Evolutionary conservation across 306 rosid species (phyloP).

Genomic region (Casuarina cunninghamiana): DNA sequence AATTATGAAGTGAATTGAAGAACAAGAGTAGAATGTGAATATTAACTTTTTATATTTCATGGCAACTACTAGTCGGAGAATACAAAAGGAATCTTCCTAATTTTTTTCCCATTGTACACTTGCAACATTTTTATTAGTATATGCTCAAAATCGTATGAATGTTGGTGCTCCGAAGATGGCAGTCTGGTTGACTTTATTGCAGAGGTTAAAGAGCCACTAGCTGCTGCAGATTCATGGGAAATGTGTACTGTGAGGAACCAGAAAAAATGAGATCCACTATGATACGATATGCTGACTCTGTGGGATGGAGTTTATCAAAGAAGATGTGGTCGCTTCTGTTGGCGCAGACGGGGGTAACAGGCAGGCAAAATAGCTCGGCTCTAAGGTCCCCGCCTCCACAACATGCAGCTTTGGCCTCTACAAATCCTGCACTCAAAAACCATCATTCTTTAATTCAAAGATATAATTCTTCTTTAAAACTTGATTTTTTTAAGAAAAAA

Average conservation of each 20-base stretch:
- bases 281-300: slow-evolving; percentile 50
- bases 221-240: slow-evolving; percentile 53
- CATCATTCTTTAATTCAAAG: neutral
- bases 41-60: too few species aligned
- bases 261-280: slow-evolving; percentile 44
- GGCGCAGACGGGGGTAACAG: slow-evolving; percentile 46
- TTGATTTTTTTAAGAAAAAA: too few species aligned
- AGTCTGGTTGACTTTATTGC: neutral
- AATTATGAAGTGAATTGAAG: too few species aligned
- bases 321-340: slow-evolving; percentile 69
- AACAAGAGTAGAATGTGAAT: too few species aligned
- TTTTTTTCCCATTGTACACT: too few species aligned
- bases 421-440: slow-evolving; percentile 47
- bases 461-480: too few species aligned
- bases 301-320: slow-evolving; percentile 76
- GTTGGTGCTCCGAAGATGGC: neutral
- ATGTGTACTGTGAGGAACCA: slow-evolving; percentile 48
- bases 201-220: slow-evolving; percentile 45
- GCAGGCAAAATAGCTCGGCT: slow-evolving; percentile 47
- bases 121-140: too few species aligned
- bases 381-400: slow-evolving; percentile 68
- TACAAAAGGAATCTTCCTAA: too few species aligned
- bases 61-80: too few species aligned
- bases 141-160: too few species aligned
- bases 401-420: slow-evolving; percentile 55